Base-by-base conservation (phyloP, 805 yeast genomes). In the Ogataea henricii region DNA sequence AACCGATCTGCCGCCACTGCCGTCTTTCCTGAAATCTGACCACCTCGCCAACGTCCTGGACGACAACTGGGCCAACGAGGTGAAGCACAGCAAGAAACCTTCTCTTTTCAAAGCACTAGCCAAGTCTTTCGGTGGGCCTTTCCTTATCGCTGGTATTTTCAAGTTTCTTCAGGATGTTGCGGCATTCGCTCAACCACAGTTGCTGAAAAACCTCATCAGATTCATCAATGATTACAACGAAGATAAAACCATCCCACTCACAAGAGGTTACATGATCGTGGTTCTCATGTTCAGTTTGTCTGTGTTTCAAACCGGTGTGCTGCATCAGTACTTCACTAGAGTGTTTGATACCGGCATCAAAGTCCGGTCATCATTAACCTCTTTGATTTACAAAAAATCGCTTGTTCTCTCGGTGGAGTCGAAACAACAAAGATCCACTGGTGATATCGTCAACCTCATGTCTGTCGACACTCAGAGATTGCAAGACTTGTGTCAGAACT, bases 361-460 rank as follows among this genome's bases (percentile, higher is more conserved):
- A 57, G 78, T 86, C 45, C 86, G 81, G 62, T 79, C 90, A 23
- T 76, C 90, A 0, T 68, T 87, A 56, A 84, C 83, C 2, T 76
- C 90, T 1, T 70, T 81, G 14, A 77, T 87, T 43, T 87, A 87
- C 63, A 73, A 81, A 55, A 87, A 87, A 62, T 73, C 94, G 0
- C 64, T 87, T 53, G 79, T 75, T 12, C 69, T 87, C 50, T 85
- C 92, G 1, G 83, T 80, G 55, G 94, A 87, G 60, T 79, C 89
- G 9, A 81, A 82, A 50, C 82, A 80, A 62, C 68, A 79, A 58
- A 81, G 89, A 34, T 79, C 88, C 26, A 87, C 96, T 4, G 98
- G 98, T 62, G 97, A 90, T 64, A 87, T 92, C 55, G 97, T 91
- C 48, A 91, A 91, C 63, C 74, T 91, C 59, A 89, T 91, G 97